Base-by-base conservation (phyloP, 805 yeast species). In the Candida chauliodis region DNA sequence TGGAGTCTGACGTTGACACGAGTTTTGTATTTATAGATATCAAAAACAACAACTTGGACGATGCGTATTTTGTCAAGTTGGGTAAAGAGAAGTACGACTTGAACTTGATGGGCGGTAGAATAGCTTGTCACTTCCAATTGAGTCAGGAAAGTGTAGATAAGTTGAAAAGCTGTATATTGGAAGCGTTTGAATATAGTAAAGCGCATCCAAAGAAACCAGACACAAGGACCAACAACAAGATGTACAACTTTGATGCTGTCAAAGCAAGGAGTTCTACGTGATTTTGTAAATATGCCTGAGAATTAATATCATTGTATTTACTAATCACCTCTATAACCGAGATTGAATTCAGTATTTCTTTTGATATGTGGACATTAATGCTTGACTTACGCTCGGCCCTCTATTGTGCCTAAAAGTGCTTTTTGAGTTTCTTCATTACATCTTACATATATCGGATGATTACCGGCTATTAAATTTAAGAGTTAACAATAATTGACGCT, bases 81-180 rank as follows among this genome's bases (percentile, higher is more conserved):
- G 89, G 82, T 44, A 58, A 66, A 34, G 34, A 37, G 11, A 76
- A 84, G 51, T 68, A 81, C 52, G 75, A 77, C 34, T 71, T 90
- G 41, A 80, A 74, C 50, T 62, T 84, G 31, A 74, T 76, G 77
- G 91, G 90, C 34, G 54, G 48, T n/a, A 52, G 61, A 48, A 41
- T 67, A 2, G 63, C 71, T 4, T 53, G 63, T 43, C 71, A 66
- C 45, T 63, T 51, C 45, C 72, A 66, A 46, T 50, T 53, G 9
- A 49, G 61, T 3, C 53, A 50, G 8, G 58, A 59, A 34, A 56
- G 66, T 31, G 45, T 63, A 14, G 61, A 54, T 27, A 48, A 44
- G 3, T 41, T 67, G 36, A 56, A 83, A 52, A 49, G 52, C 31
- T 81, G 82, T 5, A 61, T 85, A 17, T 53, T 67, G 33, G 88